phyloP scores from a whole-genome alignment of 2,329 filamentous ascomycete genomes.

The Anthostomella pinea region DNA sequence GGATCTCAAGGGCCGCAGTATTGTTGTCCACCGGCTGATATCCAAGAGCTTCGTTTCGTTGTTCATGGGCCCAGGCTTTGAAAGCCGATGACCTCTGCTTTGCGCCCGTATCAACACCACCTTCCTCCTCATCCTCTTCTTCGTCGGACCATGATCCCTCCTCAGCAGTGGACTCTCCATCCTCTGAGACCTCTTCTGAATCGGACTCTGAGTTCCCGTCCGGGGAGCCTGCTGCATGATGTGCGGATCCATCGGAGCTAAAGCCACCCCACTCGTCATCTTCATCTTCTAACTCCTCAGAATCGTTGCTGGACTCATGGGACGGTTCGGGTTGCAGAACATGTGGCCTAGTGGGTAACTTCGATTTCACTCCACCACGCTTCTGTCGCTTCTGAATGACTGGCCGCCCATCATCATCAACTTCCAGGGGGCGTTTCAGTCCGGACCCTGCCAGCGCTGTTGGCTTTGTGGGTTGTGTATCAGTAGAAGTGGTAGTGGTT shows the following conservation, averaged over 20 bases:
- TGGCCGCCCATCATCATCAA: slow-evolving; percentile 76
- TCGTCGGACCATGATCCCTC: slow-evolving; percentile 31
- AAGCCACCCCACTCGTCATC: slow-evolving; percentile 63
- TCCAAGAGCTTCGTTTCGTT: slow-evolving; percentile 80
- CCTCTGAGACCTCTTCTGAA: slow-evolving; percentile 30
- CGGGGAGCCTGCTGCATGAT: slow-evolving; percentile 18
- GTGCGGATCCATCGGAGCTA: slow-evolving; percentile 43
- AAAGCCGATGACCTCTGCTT: slow-evolving; percentile 63
- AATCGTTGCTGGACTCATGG: slow-evolving; percentile 19
- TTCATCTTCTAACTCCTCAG: slow-evolving; percentile 11
- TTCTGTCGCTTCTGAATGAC: slow-evolving; percentile 81
- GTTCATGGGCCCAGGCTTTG: slow-evolving; percentile 87
- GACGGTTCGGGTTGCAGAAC: slow-evolving; percentile 34
- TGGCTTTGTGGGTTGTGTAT: slow-evolving; percentile 3
- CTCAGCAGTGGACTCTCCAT: slow-evolving; percentile 18
- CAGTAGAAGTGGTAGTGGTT: no score
- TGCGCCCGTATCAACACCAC: slow-evolving; percentile 29
- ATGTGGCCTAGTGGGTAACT: slow-evolving; percentile 42
- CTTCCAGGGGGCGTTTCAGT: slow-evolving; percentile 79
- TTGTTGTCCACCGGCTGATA: slow-evolving; percentile 47
- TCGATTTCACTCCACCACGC: slow-evolving; percentile 59
- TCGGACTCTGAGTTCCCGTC: slow-evolving; percentile 28
- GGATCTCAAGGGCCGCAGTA: slow-evolving; percentile 47
- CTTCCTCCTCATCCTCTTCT: slow-evolving; percentile 31
- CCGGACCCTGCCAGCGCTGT: slow-evolving; percentile 61